Evolutionary conservation across 257 asterid genomes (phyloP).

Genomic region (Ophiorrhiza pumila): DNA sequence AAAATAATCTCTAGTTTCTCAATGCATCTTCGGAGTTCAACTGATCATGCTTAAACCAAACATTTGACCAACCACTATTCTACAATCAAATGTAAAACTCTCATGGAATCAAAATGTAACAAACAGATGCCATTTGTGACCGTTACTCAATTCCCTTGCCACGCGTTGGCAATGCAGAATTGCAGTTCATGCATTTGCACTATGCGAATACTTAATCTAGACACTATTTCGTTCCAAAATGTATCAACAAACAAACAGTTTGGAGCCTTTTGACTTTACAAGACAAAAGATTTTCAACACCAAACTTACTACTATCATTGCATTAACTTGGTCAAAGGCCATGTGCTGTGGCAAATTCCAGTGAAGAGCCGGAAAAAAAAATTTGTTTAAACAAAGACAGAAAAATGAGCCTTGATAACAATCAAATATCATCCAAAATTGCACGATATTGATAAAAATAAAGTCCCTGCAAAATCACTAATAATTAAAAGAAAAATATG

Average conservation of each 20-base stretch:
- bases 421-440: not conserved
- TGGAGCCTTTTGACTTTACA: slow-evolving; percentile 7
- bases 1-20: not conserved
- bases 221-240: not conserved
- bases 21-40: not conserved
- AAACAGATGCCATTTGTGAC: not conserved
- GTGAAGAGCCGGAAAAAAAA: not conserved
- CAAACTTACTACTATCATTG: not conserved
- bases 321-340: slow-evolving; percentile 1
- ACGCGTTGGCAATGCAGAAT: not conserved
- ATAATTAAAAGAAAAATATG: slow-evolving; percentile 1
- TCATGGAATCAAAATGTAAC: not conserved
- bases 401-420: not conserved
- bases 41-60: not conserved
- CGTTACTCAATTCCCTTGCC: not conserved
- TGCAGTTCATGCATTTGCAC: not conserved
- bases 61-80: not conserved
- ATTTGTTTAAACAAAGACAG: not conserved
- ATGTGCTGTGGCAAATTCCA: slow-evolving; percentile 1
- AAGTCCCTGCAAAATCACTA: not conserved
- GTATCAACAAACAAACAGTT: not conserved
- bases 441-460: not conserved
- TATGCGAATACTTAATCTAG: not conserved
- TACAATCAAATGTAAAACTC: not conserved
- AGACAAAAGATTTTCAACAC: not conserved